These are phyloP conservation scores for Styphnolobium japonicum DNA, from an alignment of 306 rosid genomes.

Conservation along the genomic window DNA sequence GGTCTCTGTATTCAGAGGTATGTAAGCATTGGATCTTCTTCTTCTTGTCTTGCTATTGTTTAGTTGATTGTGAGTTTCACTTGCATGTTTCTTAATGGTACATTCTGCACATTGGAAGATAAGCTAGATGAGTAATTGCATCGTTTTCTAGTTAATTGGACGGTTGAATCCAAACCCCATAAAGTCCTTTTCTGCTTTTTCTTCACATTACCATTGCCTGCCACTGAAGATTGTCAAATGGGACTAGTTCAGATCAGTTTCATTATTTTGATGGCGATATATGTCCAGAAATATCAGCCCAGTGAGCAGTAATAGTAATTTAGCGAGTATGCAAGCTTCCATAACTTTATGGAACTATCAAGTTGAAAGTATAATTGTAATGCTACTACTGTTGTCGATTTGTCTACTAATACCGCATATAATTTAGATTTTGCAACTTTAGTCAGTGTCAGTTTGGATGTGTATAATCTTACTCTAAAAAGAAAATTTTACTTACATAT, in stretches of 20 bases:
- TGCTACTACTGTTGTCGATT: background rate
- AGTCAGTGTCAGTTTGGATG: background rate
- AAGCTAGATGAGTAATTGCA: background rate
- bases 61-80: conserved; percentile 9
- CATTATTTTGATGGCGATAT: conserved; percentile 8
- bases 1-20: conserved; percentile 45
- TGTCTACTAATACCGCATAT: background rate
- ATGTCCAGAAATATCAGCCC: background rate
- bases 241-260: conserved; percentile 4
- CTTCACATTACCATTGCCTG: background rate
- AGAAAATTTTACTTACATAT: background rate
- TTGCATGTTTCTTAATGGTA: conserved; percentile 14
- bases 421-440: background rate
- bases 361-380: background rate
- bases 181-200: background rate
- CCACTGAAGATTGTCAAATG: background rate
- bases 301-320: background rate
- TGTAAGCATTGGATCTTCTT: conserved; percentile 8
- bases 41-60: conserved; percentile 4
- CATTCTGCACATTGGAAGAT: conserved; percentile 22
- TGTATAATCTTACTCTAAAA: background rate
- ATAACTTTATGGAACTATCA: background rate
- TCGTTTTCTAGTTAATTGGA: background rate
- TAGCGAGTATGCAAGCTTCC: background rate
- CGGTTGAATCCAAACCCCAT: background rate